Evolutionary conservation across 805 yeast genomes (phyloP).

Genomic region (Saccharomycodes ludwigii): DNA sequence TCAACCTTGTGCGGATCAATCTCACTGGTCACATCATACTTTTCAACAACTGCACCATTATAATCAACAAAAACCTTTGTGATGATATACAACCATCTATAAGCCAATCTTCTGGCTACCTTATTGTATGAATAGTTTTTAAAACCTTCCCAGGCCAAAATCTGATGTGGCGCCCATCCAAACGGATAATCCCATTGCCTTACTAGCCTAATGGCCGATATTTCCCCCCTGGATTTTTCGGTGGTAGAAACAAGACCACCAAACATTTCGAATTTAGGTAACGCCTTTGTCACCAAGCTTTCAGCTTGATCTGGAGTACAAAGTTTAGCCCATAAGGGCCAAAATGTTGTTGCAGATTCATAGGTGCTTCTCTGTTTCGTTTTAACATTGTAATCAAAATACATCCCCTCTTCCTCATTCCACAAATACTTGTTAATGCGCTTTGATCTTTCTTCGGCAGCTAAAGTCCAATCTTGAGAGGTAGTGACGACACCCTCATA

Average conservation of each 20-base stretch:
- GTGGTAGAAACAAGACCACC: constrained; percentile 91
- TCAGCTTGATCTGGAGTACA: constrained; percentile 62
- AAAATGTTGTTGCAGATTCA: constrained; percentile 81
- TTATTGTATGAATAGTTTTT: constrained; percentile 54
- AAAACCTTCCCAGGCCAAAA: constrained; percentile 85
- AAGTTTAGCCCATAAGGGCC: constrained; percentile 82
- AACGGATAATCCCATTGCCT: constrained; percentile 97
- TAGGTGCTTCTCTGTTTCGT: constrained; percentile 43
- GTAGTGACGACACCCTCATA: constrained; percentile 30
- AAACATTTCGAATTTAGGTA: constrained; percentile 62
- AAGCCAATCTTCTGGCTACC: constrained; percentile 58
- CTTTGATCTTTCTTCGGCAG: constrained; percentile 41
- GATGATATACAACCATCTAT: constrained; percentile 84
- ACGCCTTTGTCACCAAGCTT: constrained; percentile 39
- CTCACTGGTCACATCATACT: constrained; percentile 77
- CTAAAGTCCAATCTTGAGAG: constrained; percentile 47
- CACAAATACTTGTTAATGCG: constrained; percentile 62
- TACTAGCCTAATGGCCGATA: constrained; percentile 61
- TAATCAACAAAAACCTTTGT: constrained; percentile 83
- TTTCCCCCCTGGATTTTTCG: constrained; percentile 54
- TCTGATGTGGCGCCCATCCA: constrained; percentile 99
- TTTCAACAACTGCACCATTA: constrained; percentile 91
- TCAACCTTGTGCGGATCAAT: constrained; percentile 83
- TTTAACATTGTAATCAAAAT: constrained; percentile 71
- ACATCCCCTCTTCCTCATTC: constrained; percentile 70